These are phyloP conservation scores for Scleroderma citrinum DNA, from an alignment of 768 basidiomycete genomes.

Conservation along the genomic window DNA sequence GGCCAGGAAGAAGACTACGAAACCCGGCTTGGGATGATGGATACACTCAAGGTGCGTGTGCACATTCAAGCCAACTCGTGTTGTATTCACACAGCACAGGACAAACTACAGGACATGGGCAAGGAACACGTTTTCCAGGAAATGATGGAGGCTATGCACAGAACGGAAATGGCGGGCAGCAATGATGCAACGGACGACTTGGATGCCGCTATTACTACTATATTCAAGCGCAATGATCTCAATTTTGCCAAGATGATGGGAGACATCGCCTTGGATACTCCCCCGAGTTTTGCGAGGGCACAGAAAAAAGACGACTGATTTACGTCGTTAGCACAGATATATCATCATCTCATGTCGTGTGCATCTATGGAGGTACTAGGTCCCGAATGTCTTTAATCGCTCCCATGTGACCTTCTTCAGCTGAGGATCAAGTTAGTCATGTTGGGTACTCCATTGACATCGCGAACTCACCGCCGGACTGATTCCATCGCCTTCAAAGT, in stretches of 20 bases:
- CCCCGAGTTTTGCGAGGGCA: slow-evolving; percentile 16
- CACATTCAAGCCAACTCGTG: not conserved
- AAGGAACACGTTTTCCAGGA: slow-evolving; percentile 26
- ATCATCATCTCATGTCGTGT: too few species aligned
- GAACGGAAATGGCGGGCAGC: slow-evolving; percentile 22
- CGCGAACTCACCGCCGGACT: slow-evolving; percentile 57
- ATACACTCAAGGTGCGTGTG: slow-evolving; percentile 21
- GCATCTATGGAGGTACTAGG: not conserved
- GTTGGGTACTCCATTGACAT: not conserved
- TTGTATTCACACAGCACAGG: slow-evolving; percentile 10
- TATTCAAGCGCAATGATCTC: slow-evolving; percentile 26
- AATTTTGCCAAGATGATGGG: slow-evolving; percentile 26
- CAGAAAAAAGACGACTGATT: slow-evolving; percentile 27
- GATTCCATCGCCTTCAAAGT: slow-evolving; percentile 64
- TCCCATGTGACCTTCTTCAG: slow-evolving; percentile 25
- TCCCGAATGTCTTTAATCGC: slow-evolving; percentile 8
- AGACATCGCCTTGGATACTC: slow-evolving; percentile 16
- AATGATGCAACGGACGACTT: slow-evolving; percentile 26
- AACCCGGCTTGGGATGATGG: slow-evolving; percentile 23
- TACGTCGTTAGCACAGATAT: too few species aligned
- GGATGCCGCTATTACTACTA: slow-evolving; percentile 26
- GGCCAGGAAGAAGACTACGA: slow-evolving; percentile 16
- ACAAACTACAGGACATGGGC: slow-evolving; percentile 24
- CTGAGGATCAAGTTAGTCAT: slow-evolving; percentile 10
- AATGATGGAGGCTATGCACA: slow-evolving; percentile 30